A percentile compares a stretch with the other conserved stretches of the same genome.
Conservation (phyloP, 331 rosid species). For the Stylosanthes scabra region DNA sequence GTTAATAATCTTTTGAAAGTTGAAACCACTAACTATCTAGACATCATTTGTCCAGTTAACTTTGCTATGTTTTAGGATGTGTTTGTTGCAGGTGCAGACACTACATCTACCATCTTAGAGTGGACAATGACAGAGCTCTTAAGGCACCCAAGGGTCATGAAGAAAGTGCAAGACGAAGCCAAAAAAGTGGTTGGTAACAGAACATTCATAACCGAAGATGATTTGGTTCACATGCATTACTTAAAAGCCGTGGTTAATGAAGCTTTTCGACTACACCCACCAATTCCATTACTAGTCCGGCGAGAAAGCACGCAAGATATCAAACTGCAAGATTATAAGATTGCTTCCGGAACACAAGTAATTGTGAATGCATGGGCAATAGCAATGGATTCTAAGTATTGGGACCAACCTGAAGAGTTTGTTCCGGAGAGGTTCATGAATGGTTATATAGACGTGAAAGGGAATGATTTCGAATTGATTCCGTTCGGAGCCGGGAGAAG, state of each 20-base stretch:
- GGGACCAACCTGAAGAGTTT: constrained; percentile 53
- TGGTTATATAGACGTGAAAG: constrained; percentile 39
- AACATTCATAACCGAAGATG: constrained; percentile 38
- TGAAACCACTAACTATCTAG: too few relatives aligned
- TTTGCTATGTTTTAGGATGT: constrained; percentile 45
- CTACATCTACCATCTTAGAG: constrained; percentile 48
- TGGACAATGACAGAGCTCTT: constrained; percentile 65
- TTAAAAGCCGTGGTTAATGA: constrained; percentile 53
- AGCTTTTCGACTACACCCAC: constrained; percentile 46
- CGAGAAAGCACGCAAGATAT: constrained; percentile 43
- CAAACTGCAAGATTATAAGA: constrained; percentile 35
- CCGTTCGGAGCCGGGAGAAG: constrained; percentile 58
- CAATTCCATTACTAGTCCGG: constrained; percentile 52
- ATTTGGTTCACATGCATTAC: constrained; percentile 45
- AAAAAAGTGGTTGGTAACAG: not conserved
- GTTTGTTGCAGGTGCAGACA: constrained; percentile 62
- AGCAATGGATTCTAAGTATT: constrained; percentile 47
- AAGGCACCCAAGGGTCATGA: constrained; percentile 50
- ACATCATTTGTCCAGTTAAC: too few relatives aligned
- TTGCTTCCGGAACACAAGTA: constrained; percentile 37
- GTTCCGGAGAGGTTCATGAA: constrained; percentile 52
- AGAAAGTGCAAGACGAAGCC: constrained; percentile 37
- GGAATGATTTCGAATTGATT: constrained; percentile 41
- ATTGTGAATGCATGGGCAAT: constrained; percentile 57
- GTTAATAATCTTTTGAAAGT: too few relatives aligned